Evolutionary conservation across 176 grass and related monocot species (phyloP).

Genomic region (Elaeis guineensis): DNA sequence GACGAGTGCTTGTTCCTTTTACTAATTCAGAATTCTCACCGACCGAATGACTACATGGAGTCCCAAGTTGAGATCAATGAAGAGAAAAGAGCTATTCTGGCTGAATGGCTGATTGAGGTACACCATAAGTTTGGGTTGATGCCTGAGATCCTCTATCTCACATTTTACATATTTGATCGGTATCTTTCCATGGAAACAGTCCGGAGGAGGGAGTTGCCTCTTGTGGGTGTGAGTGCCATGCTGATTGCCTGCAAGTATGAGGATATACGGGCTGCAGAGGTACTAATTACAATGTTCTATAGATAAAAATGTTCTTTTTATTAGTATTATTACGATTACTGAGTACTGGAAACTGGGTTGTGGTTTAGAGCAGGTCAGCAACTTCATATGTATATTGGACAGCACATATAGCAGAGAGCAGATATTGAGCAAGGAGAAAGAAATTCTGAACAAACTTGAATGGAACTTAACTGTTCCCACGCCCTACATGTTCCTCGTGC

Average conservation of each 20-base stretch:
- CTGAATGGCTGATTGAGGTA: no score
- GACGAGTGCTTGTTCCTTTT: not conserved
- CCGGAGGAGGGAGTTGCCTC: not conserved
- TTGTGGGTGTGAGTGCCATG: no score
- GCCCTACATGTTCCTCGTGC: no score
- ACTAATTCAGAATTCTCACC: not conserved
- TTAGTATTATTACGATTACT: not conserved
- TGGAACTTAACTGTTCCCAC: no score
- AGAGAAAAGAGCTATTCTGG: no score
- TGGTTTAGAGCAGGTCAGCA: no score
- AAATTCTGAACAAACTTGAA: no score
- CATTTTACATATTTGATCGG: not conserved
- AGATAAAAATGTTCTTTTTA: not conserved
- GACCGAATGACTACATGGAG: not conserved
- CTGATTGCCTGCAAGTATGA: slow-evolving; percentile 15
- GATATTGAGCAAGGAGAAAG: no score
- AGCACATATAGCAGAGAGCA: no score
- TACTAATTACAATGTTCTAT: not conserved
- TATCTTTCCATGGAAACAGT: slow-evolving; percentile 1
- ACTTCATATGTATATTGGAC: no score
- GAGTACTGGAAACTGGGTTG: not conserved
- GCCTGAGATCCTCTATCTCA: slow-evolving; percentile 1
- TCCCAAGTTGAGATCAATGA: slow-evolving; percentile 13
- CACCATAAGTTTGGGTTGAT: no score
- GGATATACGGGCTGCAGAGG: slow-evolving; percentile 3